Evolutionary conservation across 768 basidiomycete genomes (phyloP).

Genomic region (Leccinum arenicola): DNA sequence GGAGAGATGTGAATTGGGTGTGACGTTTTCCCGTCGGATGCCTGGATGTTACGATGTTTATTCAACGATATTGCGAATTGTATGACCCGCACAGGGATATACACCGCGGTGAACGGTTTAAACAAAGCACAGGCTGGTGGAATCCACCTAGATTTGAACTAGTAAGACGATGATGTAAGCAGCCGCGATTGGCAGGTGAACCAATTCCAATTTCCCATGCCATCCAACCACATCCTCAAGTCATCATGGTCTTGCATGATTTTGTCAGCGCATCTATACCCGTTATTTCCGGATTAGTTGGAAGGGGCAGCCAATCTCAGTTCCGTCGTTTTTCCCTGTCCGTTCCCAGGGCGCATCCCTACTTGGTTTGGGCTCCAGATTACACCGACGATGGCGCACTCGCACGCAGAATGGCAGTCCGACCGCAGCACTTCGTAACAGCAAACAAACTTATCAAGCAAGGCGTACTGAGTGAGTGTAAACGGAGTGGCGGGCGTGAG

Average conservation of each 20-base stretch:
- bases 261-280: neutral
- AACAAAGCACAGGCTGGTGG: neutral
- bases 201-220: neutral
- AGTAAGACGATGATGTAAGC: neutral
- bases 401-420: constrained; percentile 53
- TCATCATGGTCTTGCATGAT: neutral
- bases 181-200: constrained; percentile 10
- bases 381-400: constrained; percentile 56
- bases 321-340: constrained; percentile 15
- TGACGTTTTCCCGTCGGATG: neutral
- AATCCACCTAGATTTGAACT: neutral
- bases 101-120: neutral
- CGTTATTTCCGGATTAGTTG: neutral
- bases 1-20: neutral
- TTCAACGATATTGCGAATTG: neutral
- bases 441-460: constrained; percentile 40
- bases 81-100: neutral
- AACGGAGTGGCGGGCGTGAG: neutral
- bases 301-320: neutral
- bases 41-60: neutral
- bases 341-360: constrained; percentile 9
- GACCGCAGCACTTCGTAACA: constrained; percentile 48
- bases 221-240: neutral
- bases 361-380: constrained; percentile 65
- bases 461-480: constrained; percentile 50